Conservation (phyloP, 2,329 filamentous ascomycete species). For the Trichothecium roseum region DNA sequence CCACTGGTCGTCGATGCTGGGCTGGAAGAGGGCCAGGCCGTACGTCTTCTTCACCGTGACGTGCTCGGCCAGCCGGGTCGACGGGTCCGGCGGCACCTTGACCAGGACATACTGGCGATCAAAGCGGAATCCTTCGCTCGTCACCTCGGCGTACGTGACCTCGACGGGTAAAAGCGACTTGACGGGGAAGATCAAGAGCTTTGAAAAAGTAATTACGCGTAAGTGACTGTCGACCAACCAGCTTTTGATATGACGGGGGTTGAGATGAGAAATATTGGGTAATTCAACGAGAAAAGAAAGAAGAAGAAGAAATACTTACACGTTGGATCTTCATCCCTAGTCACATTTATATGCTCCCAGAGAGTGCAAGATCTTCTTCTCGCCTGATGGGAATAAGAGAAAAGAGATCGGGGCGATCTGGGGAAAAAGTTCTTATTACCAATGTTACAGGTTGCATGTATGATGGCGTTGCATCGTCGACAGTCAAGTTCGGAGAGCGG, state of each 20-base stretch:
- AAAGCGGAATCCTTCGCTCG: constrained; percentile 10
- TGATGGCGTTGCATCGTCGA: too few relatives aligned
- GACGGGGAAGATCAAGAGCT: constrained; percentile 12
- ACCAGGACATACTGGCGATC: constrained; percentile 10
- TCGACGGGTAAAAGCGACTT: constrained; percentile 10
- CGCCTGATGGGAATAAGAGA: background rate
- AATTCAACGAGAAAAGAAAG: too few relatives aligned
- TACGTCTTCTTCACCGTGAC: constrained; percentile 9
- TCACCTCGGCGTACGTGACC: constrained; percentile 9
- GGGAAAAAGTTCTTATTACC: too few relatives aligned
- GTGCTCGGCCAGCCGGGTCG: constrained; percentile 6
- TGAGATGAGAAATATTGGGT: too few relatives aligned
- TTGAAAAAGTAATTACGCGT: background rate
- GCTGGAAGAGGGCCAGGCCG: constrained; percentile 8
- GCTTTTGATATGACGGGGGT: too few relatives aligned
- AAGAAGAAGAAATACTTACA: too few relatives aligned
- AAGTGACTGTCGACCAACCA: background rate
- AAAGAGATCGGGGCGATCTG: background rate
- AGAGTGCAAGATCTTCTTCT: too few relatives aligned
- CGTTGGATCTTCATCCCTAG: constrained; percentile 7
- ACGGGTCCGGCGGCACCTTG: constrained; percentile 3
- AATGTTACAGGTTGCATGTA: too few relatives aligned
- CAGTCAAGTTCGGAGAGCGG: too few relatives aligned
- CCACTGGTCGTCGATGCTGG: constrained; percentile 10
- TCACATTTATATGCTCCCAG: too few relatives aligned